Conservation (phyloP, 2,329 filamentous ascomycete species). For the Westerdykella aurantiaca region DNA sequence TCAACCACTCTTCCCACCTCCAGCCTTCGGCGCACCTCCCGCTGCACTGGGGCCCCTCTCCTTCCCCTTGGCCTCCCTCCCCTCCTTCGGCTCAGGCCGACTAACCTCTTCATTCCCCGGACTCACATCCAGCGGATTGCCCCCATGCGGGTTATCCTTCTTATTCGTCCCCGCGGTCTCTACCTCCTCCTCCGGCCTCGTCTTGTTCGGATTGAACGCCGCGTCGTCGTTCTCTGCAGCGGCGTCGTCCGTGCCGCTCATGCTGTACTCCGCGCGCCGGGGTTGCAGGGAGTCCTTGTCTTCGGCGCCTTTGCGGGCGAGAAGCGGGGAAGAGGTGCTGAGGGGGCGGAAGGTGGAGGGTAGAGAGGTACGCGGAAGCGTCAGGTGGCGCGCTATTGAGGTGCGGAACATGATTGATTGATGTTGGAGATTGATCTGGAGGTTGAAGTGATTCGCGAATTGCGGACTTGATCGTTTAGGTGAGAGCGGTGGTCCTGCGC, state of each 20-base stretch:
- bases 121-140: constrained; percentile 50
- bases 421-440: neutral
- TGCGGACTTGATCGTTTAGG: neutral
- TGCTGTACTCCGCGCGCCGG: constrained; percentile 60
- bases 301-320: constrained; percentile 40
- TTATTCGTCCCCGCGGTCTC: constrained; percentile 20
- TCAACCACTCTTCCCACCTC: constrained; percentile 25
- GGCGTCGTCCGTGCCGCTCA: constrained; percentile 58
- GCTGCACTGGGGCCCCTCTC: constrained; percentile 30
- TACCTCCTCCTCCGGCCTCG: constrained; percentile 58
- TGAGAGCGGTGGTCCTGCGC: too few relatives aligned
- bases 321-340: constrained; percentile 16
- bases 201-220: constrained; percentile 65
- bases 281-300: constrained; percentile 58
- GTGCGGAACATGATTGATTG: constrained; percentile 20
- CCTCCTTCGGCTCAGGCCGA: constrained; percentile 40
- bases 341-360: constrained; percentile 15
- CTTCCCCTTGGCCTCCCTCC: constrained; percentile 36
- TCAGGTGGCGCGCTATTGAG: constrained; percentile 13
- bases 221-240: constrained; percentile 52
- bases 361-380: constrained; percentile 13
- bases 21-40: constrained; percentile 35
- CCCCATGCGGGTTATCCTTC: constrained; percentile 37
- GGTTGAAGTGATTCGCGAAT: neutral
- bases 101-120: constrained; percentile 57